Base-by-base conservation (phyloP, 73 alveolate genomes). In the Paramecium sexaurelia region DNA sequence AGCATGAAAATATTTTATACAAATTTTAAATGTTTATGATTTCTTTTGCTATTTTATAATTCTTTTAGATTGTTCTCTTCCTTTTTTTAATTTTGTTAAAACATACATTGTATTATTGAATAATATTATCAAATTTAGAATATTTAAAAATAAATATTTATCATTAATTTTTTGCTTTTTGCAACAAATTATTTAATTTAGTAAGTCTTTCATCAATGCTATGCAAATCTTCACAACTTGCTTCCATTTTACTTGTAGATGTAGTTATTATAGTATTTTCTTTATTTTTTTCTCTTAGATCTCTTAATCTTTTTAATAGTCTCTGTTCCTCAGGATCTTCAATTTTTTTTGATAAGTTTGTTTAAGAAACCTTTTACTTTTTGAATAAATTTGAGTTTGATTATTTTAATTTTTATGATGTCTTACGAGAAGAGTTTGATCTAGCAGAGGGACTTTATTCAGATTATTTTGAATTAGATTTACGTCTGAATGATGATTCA, bases 311-410 rank as follows among this genome's bases (percentile, higher is more conserved):
- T 32, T 73, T 20, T 73, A 73, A 73, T 11, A 73, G 57, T 73
- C 56, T 73, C 24, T 73, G 19, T 73, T 73, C 87, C 9, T 73
- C 87, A 4, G 87, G 57, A 66, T 66, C 83, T 66, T 66, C 83
- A 26, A 29, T 11, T 7, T 66, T 66, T 66, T 26, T 66, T 1
- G 67, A 51, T 51, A 17, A 26, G 17, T 51, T 51, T 0, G 67
- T 66, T 32, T 7, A 10, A 2, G 24, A 7, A 24, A 15, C 10
- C 11, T 66, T 66, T 66, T 66, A 24, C 13, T 32, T 66, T 32
- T 66, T 66, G 37, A 29, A 66, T 29, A 66, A 26, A 29, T 26
- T 26, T 11, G 83, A 29, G 11, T 66, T 66, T 22, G 43, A 66
- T 66, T 4, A 6, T 66, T 66, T 66, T 11, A 29, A 29, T 26